Percentiles rank a stretch among this genome's conserved stretches.
Evolutionary conservation across 495 filamentous ascomycete genomes (phyloP).

Genomic region (Staphylotrichum longicolle): DNA sequence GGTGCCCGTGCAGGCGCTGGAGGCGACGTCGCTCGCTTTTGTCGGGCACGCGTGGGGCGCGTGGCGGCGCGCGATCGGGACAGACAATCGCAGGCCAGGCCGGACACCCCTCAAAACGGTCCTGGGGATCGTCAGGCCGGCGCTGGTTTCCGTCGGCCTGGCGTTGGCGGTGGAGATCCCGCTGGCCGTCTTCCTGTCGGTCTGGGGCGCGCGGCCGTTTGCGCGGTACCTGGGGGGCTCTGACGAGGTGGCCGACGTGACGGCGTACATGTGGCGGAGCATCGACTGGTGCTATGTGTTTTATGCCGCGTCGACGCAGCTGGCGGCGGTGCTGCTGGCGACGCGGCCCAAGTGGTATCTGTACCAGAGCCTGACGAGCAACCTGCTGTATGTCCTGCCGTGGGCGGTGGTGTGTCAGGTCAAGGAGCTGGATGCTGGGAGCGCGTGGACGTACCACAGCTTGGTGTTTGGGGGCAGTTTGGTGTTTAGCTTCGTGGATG

Average conservation of each 20-base stretch:
- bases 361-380: slow-evolving; percentile 61
- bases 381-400: slow-evolving; percentile 65
- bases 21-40: slow-evolving; percentile 63
- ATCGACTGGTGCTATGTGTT: slow-evolving; percentile 77
- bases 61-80: slow-evolving; percentile 49
- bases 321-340: slow-evolving; percentile 63
- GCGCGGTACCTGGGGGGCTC: slow-evolving; percentile 59
- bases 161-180: slow-evolving; percentile 60
- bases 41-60: slow-evolving; percentile 67
- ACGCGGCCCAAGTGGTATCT: slow-evolving; percentile 67
- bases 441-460: slow-evolving; percentile 67
- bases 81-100: slow-evolving; percentile 37
- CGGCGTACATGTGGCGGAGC: slow-evolving; percentile 67
- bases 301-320: slow-evolving; percentile 63
- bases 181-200: slow-evolving; percentile 59
- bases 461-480: slow-evolving; percentile 69
- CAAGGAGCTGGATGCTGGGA: slow-evolving; percentile 43
- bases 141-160: slow-evolving; percentile 51
- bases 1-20: slow-evolving; percentile 68
- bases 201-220: slow-evolving; percentile 57
- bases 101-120: slow-evolving; percentile 40
- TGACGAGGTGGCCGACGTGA: slow-evolving; percentile 56
- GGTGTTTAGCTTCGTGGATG: slow-evolving; percentile 62
- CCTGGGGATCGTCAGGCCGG: slow-evolving; percentile 50
- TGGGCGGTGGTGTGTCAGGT: slow-evolving; percentile 65